Evolutionary conservation across 2,329 filamentous ascomycete genomes (phyloP).

Genomic region (Coniochaeta prunicola): DNA sequence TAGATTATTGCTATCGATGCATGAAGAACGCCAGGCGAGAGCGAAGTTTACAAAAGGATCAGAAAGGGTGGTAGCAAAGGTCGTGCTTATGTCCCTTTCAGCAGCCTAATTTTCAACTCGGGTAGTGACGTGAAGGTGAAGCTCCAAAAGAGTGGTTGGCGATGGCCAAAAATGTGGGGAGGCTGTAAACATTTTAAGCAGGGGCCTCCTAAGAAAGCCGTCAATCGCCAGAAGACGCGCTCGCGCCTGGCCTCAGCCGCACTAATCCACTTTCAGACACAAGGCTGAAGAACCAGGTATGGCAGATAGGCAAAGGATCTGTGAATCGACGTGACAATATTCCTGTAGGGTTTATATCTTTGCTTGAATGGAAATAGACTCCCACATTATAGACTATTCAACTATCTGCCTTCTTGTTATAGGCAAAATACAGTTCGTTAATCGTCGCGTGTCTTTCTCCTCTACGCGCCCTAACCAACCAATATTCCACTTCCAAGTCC

Average conservation of each 20-base stretch:
- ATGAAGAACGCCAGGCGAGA: background rate
- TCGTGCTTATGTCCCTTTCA: background rate
- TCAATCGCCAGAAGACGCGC: slow-evolving; percentile 23
- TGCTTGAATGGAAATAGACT: background rate
- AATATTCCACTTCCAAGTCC: background rate
- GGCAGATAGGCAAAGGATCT: background rate
- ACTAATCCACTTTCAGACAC: slow-evolving; percentile 26
- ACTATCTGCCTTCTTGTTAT: background rate
- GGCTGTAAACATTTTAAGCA: slow-evolving; percentile 3
- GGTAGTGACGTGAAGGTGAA: background rate
- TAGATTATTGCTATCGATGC: background rate
- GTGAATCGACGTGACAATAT: no score
- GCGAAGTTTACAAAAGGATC: background rate
- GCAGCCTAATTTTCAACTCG: background rate
- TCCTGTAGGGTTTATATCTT: no score
- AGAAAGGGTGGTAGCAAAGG: background rate
- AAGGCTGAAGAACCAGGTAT: no score
- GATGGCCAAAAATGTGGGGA: background rate
- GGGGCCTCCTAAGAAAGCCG: slow-evolving; percentile 21
- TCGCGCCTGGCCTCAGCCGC: slow-evolving; percentile 18
- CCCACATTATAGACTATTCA: background rate
- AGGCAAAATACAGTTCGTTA: background rate
- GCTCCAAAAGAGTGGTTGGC: slow-evolving; percentile 2
- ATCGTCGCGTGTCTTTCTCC: background rate
- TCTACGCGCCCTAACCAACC: background rate